Evolutionary conservation across 352 stramenopile genomes (phyloP), one percentile per base, ranked within the genome.

Genomic region (Stramenopiles sp.): DNA sequence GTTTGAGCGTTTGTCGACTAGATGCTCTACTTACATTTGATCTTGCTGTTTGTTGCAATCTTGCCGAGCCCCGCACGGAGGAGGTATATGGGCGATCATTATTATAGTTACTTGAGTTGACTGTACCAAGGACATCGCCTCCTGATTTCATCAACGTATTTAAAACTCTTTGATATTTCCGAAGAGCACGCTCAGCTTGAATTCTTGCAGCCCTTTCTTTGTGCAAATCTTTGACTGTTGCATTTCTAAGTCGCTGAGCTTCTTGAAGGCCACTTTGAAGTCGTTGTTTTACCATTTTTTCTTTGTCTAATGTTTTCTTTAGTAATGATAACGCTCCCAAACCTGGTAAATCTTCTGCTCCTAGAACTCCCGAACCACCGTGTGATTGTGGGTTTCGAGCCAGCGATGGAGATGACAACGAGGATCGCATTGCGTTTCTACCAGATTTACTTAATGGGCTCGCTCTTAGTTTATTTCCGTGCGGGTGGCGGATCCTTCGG

Each of bases 141-240:
- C 55, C 55, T 25, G 55, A 71, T 27, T 71, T 71, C 55, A 71
- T 71, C 55, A 71, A 71, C 27, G 55, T 71, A 71, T 71, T 71
- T 27, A 71, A 27, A 22, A 71, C 55, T 27, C 55, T 22, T 27
- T 71, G 55, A 27, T 71, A 71, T 27, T 71, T 71, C 27, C 55
- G 55, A 22, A 71, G 55, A 27, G 55, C 55, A 22, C 27, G 55
- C 55, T 71, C 55, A 22, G 55, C 55, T 71, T 71, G 55, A 71
- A 71, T 27, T 27, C 55, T 71, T 22, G 55, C 55, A 71, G 22
- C 27, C 22, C 55, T 22, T 27, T 71, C 55, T 27, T 27, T 22
- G 22, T 71, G 55, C 55, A 71, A 71, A 71, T 71, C 55, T 27
- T 27, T 71, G 22, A 71, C 27, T 27, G 55, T 71, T 71, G 22